Percentiles rank a stretch among this genome's conserved stretches.
These are phyloP conservation scores for Amphibolis antarctica DNA, from an alignment of 106 monocot species.

Conservation along the genomic window DNA sequence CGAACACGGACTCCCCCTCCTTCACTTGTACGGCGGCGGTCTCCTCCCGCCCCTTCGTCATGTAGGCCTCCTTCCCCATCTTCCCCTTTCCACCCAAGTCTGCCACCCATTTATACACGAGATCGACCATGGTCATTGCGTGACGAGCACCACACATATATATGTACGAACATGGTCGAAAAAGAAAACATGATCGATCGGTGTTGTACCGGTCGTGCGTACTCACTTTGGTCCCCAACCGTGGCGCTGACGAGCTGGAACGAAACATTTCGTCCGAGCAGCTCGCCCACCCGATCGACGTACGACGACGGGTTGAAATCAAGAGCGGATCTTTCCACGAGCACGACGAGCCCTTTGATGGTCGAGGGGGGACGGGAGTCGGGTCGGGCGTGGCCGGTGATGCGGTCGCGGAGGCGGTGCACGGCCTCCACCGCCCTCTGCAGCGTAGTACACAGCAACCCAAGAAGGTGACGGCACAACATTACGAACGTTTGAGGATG, in stretches of 20 bases:
- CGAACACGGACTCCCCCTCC: conserved; percentile 21
- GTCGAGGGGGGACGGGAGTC: too few species aligned
- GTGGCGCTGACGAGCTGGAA: conserved; percentile 9
- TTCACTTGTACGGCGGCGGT: conserved; percentile 4
- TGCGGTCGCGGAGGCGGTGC: background rate
- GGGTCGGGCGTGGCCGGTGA: background rate
- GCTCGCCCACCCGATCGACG: background rate
- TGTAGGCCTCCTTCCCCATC: conserved; percentile 14
- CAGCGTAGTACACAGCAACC: background rate
- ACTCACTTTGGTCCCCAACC: conserved; percentile 6
- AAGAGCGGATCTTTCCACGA: background rate
- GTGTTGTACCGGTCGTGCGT: too few species aligned
- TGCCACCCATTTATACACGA: background rate
- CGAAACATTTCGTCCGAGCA: background rate
- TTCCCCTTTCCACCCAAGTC: conserved; percentile 10
- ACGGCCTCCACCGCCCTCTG: background rate
- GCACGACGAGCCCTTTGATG: background rate
- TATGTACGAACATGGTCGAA: background rate
- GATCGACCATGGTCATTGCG: background rate
- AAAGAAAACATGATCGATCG: background rate
- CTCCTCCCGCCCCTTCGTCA: conserved; percentile 13
- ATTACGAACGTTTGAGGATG: too few species aligned
- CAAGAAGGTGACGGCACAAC: background rate
- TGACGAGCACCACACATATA: too few species aligned
- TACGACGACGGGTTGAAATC: conserved; percentile 4